phyloP scores from a whole-genome alignment of 805 yeast genomes.

The Nakazawaea molendinolei region DNA sequence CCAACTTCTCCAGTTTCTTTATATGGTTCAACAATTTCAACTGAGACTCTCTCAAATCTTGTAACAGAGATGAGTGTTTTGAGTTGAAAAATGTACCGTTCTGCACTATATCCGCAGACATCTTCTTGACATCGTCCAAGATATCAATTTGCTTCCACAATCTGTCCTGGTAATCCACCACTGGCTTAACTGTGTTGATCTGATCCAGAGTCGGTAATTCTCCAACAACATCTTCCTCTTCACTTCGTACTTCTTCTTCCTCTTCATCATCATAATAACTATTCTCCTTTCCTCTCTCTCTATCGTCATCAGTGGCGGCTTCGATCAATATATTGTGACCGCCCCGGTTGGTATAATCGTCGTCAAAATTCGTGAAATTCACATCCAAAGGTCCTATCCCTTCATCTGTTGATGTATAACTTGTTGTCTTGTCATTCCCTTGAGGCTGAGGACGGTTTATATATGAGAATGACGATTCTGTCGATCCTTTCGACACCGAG shows the following conservation, averaged over 20 bases:
- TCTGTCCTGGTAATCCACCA: slow-evolving; percentile 63
- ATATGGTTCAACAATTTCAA: slow-evolving; percentile 35
- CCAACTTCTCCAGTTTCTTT: slow-evolving; percentile 22
- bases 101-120: slow-evolving; percentile 39
- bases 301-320: no score
- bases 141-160: slow-evolving; percentile 87
- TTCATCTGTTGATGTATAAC: no score
- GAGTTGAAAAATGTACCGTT: slow-evolving; percentile 46
- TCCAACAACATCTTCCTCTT: slow-evolving; percentile 2
- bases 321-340: no score
- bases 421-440: no score
- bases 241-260: slow-evolving; percentile 7
- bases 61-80: slow-evolving; percentile 43
- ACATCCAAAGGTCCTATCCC: no score
- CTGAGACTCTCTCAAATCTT: slow-evolving; percentile 53
- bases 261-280: slow-evolving; percentile 9
- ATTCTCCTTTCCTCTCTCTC: slow-evolving; percentile 10
- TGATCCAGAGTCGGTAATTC: slow-evolving; percentile 31
- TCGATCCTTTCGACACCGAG: no score
- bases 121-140: slow-evolving; percentile 66
- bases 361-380: slow-evolving; percentile 9
- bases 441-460: no score
- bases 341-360: slow-evolving; percentile 12
- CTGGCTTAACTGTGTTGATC: slow-evolving; percentile 48
- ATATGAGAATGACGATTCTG: no score